Base-by-base conservation (phyloP, 148 eudicot species). In the Nepenthes gracilis region DNA sequence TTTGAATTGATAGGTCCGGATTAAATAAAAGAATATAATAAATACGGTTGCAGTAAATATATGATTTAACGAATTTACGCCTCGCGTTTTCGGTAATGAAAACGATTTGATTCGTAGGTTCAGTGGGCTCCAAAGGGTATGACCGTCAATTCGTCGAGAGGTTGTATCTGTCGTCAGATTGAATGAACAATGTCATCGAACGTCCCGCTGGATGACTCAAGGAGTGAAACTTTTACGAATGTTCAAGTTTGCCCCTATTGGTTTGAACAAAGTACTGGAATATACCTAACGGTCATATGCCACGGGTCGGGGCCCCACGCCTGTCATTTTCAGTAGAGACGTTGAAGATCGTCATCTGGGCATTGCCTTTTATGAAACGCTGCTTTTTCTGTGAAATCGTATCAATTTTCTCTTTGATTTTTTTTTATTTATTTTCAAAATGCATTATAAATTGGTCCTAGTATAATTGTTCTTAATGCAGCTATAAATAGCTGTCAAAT, bases 231-330 rank as follows among this genome's bases (percentile, higher is more conserved):
- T 75, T 63, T 51, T 66, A 38, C 58, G 54, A 32, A 1, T 0
- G 36, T 55, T 4, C 58, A 56, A 32, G 1, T 53, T 67, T 70
- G 15, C 61, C 78, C 79, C 33, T 45, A 51, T 8, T 8, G 4
- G 0, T 61, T 33, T 2, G 12, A 5, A 15, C 2, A 7, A 72
- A 59, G 71, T 70, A 51, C 82, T 14, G 43, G 54, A 62, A 45
- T 12, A 54, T 47, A 66, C 66, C 52, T 59, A 73, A 76, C 84
- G 75, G 80, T 73, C 70, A 40, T 40, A 8, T 8, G 45, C 45
- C 4, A 40, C 13, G 12, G n/a, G 62, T 12, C 35, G 51, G 2
- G 59, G 79, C 74, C 47, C 75, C 75, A 56, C 9, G 67, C 36
- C 54, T 14, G 67, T 59, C 62, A 43, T 60, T 67, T 74, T 55